These are phyloP conservation scores for Closterium sp. DNA, from an alignment of 139 green algal species.

Conservation along the genomic window DNA sequence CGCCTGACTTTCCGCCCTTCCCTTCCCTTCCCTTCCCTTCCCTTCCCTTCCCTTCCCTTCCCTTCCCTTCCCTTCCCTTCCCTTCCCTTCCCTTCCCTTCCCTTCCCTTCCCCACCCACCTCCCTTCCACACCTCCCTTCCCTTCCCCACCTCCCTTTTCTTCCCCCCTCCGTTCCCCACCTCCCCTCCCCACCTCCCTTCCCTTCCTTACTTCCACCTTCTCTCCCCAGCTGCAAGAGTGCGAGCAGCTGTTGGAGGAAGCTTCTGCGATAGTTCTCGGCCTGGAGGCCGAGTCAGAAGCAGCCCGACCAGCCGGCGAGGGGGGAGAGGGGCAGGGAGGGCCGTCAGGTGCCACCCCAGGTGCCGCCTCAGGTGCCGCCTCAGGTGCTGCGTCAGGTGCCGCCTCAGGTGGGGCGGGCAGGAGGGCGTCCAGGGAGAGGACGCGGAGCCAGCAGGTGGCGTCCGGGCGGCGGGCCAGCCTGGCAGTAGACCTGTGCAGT, in stretches of 20 bases:
- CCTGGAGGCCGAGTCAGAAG: not conserved
- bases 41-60: too few species aligned
- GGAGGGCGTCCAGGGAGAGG: not conserved
- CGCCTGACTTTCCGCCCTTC: not conserved
- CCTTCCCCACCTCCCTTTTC: too few species aligned
- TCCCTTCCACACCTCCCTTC: too few species aligned
- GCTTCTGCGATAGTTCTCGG: slow-evolving; percentile 1
- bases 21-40: too few species aligned
- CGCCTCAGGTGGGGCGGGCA: not conserved
- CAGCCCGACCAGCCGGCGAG: not conserved
- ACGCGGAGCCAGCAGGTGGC: not conserved
- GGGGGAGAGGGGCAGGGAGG: not conserved
- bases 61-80: too few species aligned
- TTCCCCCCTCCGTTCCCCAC: too few species aligned
- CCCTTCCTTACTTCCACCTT: too few species aligned
- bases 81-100: too few species aligned
- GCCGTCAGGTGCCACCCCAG: not conserved
- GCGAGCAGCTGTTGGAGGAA: slow-evolving; percentile 12
- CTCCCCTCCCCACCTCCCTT: too few species aligned
- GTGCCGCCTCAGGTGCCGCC: not conserved
- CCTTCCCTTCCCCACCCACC: too few species aligned
- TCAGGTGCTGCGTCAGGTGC: not conserved
- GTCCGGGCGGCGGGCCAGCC: not conserved
- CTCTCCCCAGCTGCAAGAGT: not conserved
- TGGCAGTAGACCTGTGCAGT: slow-evolving; percentile 10